Conservation (phyloP, 345 rosid species). For the Eucalyptus dawsonii region DNA sequence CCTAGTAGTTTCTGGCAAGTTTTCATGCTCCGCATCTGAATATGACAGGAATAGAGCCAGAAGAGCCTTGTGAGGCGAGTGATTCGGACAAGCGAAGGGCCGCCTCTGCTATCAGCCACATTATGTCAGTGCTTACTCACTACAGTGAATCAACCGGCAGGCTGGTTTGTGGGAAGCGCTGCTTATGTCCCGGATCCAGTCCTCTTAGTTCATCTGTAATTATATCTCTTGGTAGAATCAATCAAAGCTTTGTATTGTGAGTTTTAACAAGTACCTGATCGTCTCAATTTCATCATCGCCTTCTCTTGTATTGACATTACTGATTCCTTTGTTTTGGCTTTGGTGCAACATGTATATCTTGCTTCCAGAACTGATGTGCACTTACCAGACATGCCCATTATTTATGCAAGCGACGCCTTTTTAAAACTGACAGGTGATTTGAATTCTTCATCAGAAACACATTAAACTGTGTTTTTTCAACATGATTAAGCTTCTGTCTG, state of each 20-base stretch:
- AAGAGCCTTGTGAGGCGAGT: constrained; percentile 64
- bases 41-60: constrained; percentile 37
- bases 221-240: constrained; percentile 99
- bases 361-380: constrained; percentile 63
- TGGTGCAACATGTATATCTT: background rate
- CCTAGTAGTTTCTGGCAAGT: background rate
- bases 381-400: constrained; percentile 70
- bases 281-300: background rate
- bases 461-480: background rate
- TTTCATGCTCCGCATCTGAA: background rate
- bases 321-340: background rate
- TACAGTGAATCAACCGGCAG: constrained; percentile 53
- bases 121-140: constrained; percentile 52
- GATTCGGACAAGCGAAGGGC: constrained; percentile 64
- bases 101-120: constrained; percentile 24
- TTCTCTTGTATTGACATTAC: constrained; percentile 9
- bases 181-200: constrained; percentile 22
- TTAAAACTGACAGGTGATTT: constrained; percentile 67
- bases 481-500: background rate
- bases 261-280: constrained; percentile 42
- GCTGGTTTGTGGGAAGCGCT: constrained; percentile 52
- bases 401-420: constrained; percentile 90
- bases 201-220: constrained; percentile 53
- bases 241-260: constrained; percentile 99
- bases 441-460: background rate